A percentile compares a stretch with the other conserved stretches of the same genome.
Conservation (phyloP, 331 rosid genomes). For the Dryas integrifolia region DNA sequence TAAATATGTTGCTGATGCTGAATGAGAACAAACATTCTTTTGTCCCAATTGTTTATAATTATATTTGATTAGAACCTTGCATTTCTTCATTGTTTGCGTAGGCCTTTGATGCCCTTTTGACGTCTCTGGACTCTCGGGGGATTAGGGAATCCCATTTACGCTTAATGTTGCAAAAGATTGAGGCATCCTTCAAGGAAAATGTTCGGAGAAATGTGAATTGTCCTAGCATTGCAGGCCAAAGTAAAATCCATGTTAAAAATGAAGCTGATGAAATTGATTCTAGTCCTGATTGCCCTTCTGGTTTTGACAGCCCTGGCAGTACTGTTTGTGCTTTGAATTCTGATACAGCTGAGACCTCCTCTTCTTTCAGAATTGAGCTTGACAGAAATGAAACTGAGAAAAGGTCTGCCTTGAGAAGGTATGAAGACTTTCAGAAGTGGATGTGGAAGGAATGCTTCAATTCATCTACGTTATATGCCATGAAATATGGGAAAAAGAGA, state of each 20-base stretch:
- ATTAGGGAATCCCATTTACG: conserved; percentile 92
- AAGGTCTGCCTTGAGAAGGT: conserved; percentile 69
- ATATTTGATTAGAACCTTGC: neutral
- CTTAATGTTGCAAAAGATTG: conserved; percentile 84
- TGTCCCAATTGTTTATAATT: neutral
- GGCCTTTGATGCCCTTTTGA: conserved; percentile 83
- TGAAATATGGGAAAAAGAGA: conserved; percentile 69
- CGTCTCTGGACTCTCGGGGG: conserved; percentile 84
- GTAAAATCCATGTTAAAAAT: conserved; percentile 38
- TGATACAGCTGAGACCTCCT: conserved; percentile 55
- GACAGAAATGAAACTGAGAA: conserved; percentile 73
- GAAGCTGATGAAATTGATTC: conserved; percentile 52
- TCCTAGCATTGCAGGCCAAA: conserved; percentile 33
- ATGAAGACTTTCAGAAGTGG: conserved; percentile 93
- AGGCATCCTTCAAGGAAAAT: conserved; percentile 72
- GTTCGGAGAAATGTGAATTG: conserved; percentile 43
- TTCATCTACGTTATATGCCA: conserved; percentile 62
- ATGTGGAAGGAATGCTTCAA: conserved; percentile 76
- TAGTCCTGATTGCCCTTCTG: conserved; percentile 40
- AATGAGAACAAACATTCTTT: neutral
- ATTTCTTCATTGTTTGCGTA: conserved; percentile 24
- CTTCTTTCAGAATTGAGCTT: conserved; percentile 80
- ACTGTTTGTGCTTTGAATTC: conserved; percentile 54
- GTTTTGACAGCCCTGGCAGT: conserved; percentile 76
- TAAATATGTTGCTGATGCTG: neutral